Conservation (phyloP, 139 green algal genomes). For the Chlamydomonas schloesseri region DNA sequence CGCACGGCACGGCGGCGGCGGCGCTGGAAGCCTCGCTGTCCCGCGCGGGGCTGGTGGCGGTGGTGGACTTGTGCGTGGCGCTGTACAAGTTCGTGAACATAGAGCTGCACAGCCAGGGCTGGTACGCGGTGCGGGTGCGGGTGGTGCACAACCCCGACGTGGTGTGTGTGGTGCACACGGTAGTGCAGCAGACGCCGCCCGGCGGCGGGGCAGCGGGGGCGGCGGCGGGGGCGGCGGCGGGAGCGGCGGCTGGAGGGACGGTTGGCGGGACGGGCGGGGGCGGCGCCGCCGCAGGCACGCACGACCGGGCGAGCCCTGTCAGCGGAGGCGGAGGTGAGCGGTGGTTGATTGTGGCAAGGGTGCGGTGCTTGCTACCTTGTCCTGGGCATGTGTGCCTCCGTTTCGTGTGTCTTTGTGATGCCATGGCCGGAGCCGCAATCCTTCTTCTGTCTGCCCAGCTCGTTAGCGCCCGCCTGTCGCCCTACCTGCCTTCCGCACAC, state of each 20-base stretch:
- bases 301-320: too few relatives aligned
- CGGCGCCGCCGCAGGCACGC: neutral
- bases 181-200: neutral
- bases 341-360: too few relatives aligned
- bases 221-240: neutral
- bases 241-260: neutral
- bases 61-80: slow-evolving; percentile 23
- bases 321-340: too few relatives aligned
- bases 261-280: neutral
- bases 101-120: slow-evolving; percentile 47
- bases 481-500: too few relatives aligned
- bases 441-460: too few relatives aligned
- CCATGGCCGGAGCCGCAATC: too few relatives aligned
- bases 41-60: neutral
- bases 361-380: too few relatives aligned
- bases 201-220: neutral
- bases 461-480: too few relatives aligned
- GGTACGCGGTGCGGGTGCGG: slow-evolving; percentile 36
- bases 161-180: slow-evolving; percentile 2
- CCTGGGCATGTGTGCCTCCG: too few relatives aligned
- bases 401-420: too few relatives aligned
- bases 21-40: slow-evolving; percentile 1
- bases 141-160: neutral
- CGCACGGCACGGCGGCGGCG: neutral
- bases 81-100: slow-evolving; percentile 47